Conservation (phyloP, 2,329 filamentous ascomycete genomes). For the Lomentospora prolificans region DNA sequence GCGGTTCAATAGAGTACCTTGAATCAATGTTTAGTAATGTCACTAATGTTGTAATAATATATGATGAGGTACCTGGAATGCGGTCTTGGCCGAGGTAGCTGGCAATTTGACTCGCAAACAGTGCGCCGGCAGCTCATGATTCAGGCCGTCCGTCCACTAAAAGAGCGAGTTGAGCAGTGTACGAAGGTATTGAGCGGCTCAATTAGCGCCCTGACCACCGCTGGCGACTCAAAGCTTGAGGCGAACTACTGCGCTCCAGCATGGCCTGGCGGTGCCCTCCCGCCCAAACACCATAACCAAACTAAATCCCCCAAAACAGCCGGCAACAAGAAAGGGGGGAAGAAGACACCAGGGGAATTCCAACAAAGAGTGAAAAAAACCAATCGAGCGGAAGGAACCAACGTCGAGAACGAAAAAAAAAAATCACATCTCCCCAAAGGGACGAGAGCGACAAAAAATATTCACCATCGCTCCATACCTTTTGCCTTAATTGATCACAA, state of each 20-base stretch:
- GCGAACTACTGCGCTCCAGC: no score
- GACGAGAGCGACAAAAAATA: not conserved
- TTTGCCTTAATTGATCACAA: not conserved
- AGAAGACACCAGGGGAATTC: slow-evolving; percentile 1
- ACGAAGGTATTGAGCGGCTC: not conserved
- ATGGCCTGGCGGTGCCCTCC: no score
- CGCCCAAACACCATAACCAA: not conserved
- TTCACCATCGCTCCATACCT: not conserved
- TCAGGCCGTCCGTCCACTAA: not conserved
- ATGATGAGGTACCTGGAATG: no score
- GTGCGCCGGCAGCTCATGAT: not conserved
- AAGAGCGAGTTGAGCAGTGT: not conserved
- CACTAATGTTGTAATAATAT: no score
- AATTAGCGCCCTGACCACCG: not conserved
- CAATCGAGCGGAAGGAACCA: no score
- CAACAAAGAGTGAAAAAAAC: no score
- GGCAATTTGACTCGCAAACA: no score
- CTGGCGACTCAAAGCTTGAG: no score
- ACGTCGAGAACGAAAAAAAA: not conserved
- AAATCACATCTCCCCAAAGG: not conserved
- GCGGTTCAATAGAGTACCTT: no score
- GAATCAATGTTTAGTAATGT: no score
- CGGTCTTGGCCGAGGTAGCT: no score
- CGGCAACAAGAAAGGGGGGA: not conserved
- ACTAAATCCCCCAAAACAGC: not conserved